Base-by-base conservation (phyloP, 2,329 filamentous ascomycete species). In the Exophiala bonariae region DNA sequence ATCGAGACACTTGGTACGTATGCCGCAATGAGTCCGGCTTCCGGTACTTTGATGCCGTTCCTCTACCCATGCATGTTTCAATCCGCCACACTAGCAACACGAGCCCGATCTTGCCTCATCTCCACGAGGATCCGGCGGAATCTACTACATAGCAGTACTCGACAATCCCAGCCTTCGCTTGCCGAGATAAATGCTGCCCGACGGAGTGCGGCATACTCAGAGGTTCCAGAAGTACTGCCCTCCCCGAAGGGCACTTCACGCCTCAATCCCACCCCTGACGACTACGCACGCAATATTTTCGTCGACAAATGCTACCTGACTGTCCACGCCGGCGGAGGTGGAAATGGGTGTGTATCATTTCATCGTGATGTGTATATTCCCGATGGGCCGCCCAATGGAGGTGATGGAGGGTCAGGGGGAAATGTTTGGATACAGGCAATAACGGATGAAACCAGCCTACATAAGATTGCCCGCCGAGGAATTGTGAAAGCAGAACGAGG, bases 391-490 rank as follows among this genome's bases (percentile, higher is more conserved):
- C 82, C 93, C 8, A 97, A 99, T 66, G 93, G 93, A 39, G 93
- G 93, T 50, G 90, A 99, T 64, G 93, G 93, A 33, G 93, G 93
- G 3, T 86, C 83, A 46, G 93, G 93, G 52, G 93, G 93, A 31
- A 95, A 87, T 60, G 77, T 99, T 57, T 97, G 95, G 66, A 95
- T 99, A 48, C 92, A 97, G 69, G 91, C 93, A 6, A 83, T 95
- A 1, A 83, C 87, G 44, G 89, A 90, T 49, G 87, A 97, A 68
- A 97, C 90, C 0, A 96, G 89, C 43, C 72, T 99, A 52, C 91
- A 97, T 71, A 97, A 96, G 70, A 76, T 99, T 8, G 86, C 89
- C 1, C 79, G 92, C 32, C 77, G 85, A 57, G 83, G 88, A 2
- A 80, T 89, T 45, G 69, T 75, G 39, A 69, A 67, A 51, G 72